Evolutionary conservation across 2,329 filamentous ascomycete genomes (phyloP).

Genomic region (Chalaropsis ovoidea): DNA sequence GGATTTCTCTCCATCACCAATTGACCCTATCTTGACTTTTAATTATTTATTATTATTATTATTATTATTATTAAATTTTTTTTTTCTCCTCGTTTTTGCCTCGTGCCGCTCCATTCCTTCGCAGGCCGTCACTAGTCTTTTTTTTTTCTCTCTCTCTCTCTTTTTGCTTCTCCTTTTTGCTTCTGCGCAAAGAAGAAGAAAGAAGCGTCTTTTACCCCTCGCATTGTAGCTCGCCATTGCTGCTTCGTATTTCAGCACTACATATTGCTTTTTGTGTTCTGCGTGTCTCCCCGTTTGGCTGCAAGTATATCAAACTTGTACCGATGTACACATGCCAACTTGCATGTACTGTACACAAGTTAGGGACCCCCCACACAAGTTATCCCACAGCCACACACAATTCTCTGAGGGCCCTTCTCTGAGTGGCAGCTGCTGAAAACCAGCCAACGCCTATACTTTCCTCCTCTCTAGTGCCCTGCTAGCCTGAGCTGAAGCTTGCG

Average conservation of each 20-base stretch:
- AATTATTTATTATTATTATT: no score
- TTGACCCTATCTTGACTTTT: not conserved
- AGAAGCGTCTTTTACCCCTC: constrained; percentile 8
- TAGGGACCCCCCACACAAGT: not conserved
- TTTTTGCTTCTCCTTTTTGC: not conserved
- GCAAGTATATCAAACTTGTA: not conserved
- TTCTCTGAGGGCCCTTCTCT: not conserved
- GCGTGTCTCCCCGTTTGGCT: not conserved
- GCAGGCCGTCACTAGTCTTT: not conserved
- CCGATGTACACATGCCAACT: not conserved
- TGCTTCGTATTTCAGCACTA: not conserved
- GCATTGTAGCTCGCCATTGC: constrained; percentile 6
- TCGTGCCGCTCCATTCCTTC: not conserved
- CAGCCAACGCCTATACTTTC: not conserved
- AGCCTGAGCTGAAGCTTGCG: constrained; percentile 1
- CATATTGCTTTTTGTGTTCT: not conserved
- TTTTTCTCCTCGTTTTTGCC: not conserved
- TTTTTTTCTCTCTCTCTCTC: not conserved
- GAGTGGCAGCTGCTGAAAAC: not conserved
- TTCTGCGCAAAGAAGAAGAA: not conserved
- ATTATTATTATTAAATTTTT: no score
- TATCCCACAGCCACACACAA: not conserved
- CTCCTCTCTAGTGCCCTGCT: not conserved
- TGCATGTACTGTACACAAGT: not conserved
- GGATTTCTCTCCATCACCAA: not conserved